Evolutionary conservation across 345 rosid species (phyloP).

Genomic region (Pistacia vera): DNA sequence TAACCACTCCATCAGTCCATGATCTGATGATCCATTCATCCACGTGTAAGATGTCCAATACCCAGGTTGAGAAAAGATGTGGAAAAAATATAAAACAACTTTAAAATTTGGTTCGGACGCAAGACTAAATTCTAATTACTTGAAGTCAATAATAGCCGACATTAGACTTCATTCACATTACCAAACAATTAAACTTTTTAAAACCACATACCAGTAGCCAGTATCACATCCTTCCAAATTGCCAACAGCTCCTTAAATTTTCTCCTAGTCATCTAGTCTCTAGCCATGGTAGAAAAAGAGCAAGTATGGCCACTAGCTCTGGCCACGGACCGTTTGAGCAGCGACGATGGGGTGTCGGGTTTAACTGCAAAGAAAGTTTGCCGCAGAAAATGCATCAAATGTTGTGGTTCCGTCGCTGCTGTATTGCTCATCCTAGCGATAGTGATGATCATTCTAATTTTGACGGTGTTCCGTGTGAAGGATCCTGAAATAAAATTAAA

Average conservation of each 20-base stretch:
- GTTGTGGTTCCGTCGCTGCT: slow-evolving; percentile 48
- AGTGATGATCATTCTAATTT: slow-evolving; percentile 42
- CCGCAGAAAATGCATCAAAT: slow-evolving; percentile 40
- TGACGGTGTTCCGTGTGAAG: slow-evolving; percentile 70
- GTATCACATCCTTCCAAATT: neutral
- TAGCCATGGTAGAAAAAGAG: slow-evolving; percentile 46
- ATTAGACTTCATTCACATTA: neutral
- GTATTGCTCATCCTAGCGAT: slow-evolving; percentile 36
- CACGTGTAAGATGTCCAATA: too few species aligned
- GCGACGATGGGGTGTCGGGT: slow-evolving; percentile 32
- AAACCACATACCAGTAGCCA: neutral
- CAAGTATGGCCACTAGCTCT: slow-evolving; percentile 61
- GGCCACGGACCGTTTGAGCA: slow-evolving; percentile 35
- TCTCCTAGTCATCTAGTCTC: neutral
- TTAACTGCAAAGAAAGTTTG: slow-evolving; percentile 13
- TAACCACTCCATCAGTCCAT: too few species aligned
- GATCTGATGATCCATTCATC: too few species aligned
- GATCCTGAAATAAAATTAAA: slow-evolving; percentile 66
- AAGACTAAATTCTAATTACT: neutral
- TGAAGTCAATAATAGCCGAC: neutral
- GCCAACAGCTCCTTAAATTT: neutral
- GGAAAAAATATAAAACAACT: too few species aligned
- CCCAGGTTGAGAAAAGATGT: too few species aligned
- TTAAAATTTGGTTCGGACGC: neutral
- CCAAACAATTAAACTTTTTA: neutral